Conservation (phyloP, 805 yeast genomes). For the Candida orba region DNA sequence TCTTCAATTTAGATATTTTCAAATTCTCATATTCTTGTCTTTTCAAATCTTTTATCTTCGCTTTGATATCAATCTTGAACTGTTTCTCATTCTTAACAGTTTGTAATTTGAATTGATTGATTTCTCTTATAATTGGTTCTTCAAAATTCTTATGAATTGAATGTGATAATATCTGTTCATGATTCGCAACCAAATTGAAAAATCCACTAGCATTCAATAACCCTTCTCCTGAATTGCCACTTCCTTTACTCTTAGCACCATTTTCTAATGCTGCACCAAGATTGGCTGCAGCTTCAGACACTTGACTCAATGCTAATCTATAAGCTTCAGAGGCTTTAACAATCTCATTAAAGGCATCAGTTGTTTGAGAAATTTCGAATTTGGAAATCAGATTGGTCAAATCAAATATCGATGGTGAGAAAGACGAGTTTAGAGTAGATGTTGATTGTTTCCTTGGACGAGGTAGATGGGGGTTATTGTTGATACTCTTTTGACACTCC, state of each 20-base stretch:
- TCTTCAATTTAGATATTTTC: constrained; percentile 49
- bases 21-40: constrained; percentile 55
- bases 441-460: constrained; percentile 2
- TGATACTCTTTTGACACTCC: background rate
- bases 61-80: constrained; percentile 48
- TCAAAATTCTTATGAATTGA: constrained; percentile 49
- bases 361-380: constrained; percentile 47
- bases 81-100: constrained; percentile 40
- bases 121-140: constrained; percentile 40
- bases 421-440: constrained; percentile 15
- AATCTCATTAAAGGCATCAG: constrained; percentile 41
- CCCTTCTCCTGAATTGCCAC: constrained; percentile 54
- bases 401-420: constrained; percentile 41
- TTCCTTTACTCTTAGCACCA: constrained; percentile 55
- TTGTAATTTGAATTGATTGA: constrained; percentile 37
- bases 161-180: constrained; percentile 61
- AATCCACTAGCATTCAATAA: constrained; percentile 68
- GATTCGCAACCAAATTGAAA: constrained; percentile 69
- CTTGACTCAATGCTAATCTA: constrained; percentile 36
- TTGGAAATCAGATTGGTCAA: constrained; percentile 54
- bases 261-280: constrained; percentile 67
- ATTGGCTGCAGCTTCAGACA: constrained; percentile 57
- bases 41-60: constrained; percentile 45
- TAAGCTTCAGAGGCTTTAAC: constrained; percentile 40
- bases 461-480: background rate